Base-by-base conservation (phyloP, 2,329 filamentous ascomycete genomes). In the Nigrospora oryzae region DNA sequence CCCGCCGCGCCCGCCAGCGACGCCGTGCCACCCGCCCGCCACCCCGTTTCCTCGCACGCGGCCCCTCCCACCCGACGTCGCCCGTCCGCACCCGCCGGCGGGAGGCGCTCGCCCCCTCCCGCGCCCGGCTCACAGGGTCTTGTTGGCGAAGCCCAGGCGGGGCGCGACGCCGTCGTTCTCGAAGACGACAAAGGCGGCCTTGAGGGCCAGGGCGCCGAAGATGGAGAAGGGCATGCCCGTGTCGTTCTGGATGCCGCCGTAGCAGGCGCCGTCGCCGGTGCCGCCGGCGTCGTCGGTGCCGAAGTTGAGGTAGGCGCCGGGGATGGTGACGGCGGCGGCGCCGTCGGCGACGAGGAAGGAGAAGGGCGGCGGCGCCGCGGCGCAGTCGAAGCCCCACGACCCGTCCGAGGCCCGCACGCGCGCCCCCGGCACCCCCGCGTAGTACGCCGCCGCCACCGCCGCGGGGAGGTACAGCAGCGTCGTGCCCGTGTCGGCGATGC, bases 401-500 rank as follows among this genome's bases (percentile, higher is more conserved):
- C 79, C 58, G 7, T 54, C 78, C 31, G 49, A 38, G 5, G 51
- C 54, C 43, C 53, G 47, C 57, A 67, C 65, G 56, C 73, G 57
- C 5, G 80, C 70, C 11, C 75, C 71, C 4, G 53, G 44, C 43
- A 84, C 73, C 48, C 76, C 58, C 42, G 62, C 59, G 65, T 83
- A 85, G 70, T 84, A 84, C 42, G 66, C 71, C 2, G 61, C 51
- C 46, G 74, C 71, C 49, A 79, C 67, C 31, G 57, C 53, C 49
- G 68, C 59, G 34, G 76, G 74, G 36, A 83, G 63, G 52, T 81
- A 69, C 47, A 83, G 59, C 28, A 85, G 75, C 11, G 79, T 81
- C 50, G 81, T 84, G 42, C 81, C 81, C n/a, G 81, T 84, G 64
- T 85, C 81, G 55, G 77, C 76, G 30, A 62, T 60, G 3, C 36